Base-by-base conservation (phyloP, 2,329 filamentous ascomycete species). In the Neofusicoccum ribis region DNA sequence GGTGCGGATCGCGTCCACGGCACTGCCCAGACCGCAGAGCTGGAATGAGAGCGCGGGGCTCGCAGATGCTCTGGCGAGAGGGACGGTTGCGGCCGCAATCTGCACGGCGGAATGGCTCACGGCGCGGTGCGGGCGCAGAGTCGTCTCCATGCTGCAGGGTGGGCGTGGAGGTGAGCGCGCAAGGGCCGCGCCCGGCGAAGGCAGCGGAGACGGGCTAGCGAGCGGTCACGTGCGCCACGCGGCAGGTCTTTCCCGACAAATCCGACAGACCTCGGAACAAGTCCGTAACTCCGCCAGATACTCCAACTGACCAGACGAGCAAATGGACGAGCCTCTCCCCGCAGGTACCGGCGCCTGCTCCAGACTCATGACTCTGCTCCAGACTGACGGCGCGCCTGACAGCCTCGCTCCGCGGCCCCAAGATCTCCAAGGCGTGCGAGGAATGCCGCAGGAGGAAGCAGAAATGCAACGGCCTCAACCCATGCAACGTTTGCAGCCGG, bases 401-500 rank as follows among this genome's bases (percentile, higher is more conserved):
- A 64, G 63, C 52, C 23, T 65, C 63, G 23, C 63, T 60, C 20
- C 63, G 63, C 34, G 63, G 63, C 31, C 63, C 63, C 54, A 65
- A 65, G 47, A 65, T 65, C 47, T 60, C 64, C 39, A 66, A 66
- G 50, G 64, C 64, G 27, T 66, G 64, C 50, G 64, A 66, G 43
- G 56, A 62, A 49, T 66, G 64, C 49, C 56, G 64, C n/a, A 11
- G 58, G 15, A 23, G 64, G 6, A 66, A 66, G 59, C 64, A 66
- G 50, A 62, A 60, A 52, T 66, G 64, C 58, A 63, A 66, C 64
- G 64, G 64, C 43, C 49, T 62, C 50, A 66, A 20, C 36, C 64
- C 64, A 44, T 66, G 64, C 58, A 62, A 62, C 23, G 50, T 66
- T 17, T 66, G 64, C 8, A 54, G 39, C 44, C 47, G 51, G 34